These are phyloP conservation scores for Ganoderma boninense DNA, from an alignment of 1,284 basidiomycete genomes.

Conservation along the genomic window DNA sequence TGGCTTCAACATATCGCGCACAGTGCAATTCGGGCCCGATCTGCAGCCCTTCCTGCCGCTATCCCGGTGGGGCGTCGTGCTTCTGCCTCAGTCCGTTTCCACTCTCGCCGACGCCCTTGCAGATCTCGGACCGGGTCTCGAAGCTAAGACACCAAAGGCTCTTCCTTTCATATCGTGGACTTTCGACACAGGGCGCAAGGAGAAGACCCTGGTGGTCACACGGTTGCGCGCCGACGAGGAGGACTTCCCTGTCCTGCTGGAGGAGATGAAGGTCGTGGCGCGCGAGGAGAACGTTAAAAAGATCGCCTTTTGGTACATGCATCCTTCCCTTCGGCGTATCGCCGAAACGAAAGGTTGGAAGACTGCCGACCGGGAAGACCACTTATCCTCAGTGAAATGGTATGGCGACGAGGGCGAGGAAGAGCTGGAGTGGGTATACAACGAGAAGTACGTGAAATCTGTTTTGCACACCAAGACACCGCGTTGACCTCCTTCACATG, in stretches of 20 bases:
- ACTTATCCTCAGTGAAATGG: constrained; percentile 65
- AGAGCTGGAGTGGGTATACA: constrained; percentile 59
- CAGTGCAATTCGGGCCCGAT: constrained; percentile 30
- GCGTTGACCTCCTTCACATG: constrained; percentile 1
- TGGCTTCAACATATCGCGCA: constrained; percentile 47
- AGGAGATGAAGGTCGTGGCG: constrained; percentile 49
- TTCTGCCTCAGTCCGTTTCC: constrained; percentile 18
- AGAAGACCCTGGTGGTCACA: constrained; percentile 57
- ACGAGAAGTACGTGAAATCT: constrained; percentile 51
- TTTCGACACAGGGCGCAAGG: constrained; percentile 32
- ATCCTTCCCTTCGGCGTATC: constrained; percentile 43
- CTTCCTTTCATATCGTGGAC: constrained; percentile 32
- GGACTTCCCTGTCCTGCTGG: constrained; percentile 51
- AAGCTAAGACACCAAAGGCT: constrained; percentile 3
- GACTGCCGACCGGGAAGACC: constrained; percentile 51
- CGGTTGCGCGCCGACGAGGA: constrained; percentile 50
- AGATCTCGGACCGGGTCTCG: not conserved
- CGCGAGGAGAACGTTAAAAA: constrained; percentile 47
- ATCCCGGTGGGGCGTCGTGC: constrained; percentile 52
- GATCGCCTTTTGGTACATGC: constrained; percentile 67
- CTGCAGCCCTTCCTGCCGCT: constrained; percentile 27
- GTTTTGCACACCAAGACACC: not conserved
- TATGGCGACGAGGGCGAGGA: constrained; percentile 53
- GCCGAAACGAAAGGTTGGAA: constrained; percentile 48
- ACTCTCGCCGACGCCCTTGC: constrained; percentile 16